Evolutionary conservation across 208 protist species (phyloP), one percentile per base, ranked within the genome.

Genomic region (Leishmania mexicana): DNA sequence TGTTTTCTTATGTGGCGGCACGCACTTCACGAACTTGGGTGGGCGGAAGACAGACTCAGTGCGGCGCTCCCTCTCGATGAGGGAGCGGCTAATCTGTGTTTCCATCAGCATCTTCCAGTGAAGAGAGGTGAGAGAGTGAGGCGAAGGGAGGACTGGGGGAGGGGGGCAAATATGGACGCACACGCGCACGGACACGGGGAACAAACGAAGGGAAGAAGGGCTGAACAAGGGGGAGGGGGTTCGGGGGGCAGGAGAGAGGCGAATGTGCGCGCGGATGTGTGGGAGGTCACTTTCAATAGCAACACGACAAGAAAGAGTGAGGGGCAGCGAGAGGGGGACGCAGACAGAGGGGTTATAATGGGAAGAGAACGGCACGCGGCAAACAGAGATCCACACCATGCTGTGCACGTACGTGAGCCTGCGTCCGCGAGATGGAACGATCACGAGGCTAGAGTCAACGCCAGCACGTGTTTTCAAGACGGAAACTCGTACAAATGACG

Each of bases 1-100:
- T 1, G 76, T 77, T 60, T 87, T 89, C 78, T 93, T 92, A 17
- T 84, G 76, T 21, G 88, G 86, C 19, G 87, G 88, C 17, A 78
- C 31, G 17, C 68, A 76, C 83, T 88, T 92, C 11, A 85, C 21
- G 45, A 91, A 87, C 64, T 87, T 83, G 5, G 93, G 93, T 35
- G 93, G 93, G 24, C 90, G 91, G 80, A 96, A 96, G 45, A 92
- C 83, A 0, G 93, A 94, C 78, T 87, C 85, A 58, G 78, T 88
- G 85, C 90, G 90, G 40, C 84, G 83, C 62, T 96, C 93, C 35
- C 81, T 83, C 67, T 88, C 91, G 11, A 93, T 90, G 76, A 93
- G 87, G 76, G 89, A 90, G 40, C 88, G 81, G 31, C 65, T 77
- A 21, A 47, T 80, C 51, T 86, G 88, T 58, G 81, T 53, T 38